Base-by-base conservation (phyloP, 352 stramenopile genomes). In the Porosira glacialis region DNA sequence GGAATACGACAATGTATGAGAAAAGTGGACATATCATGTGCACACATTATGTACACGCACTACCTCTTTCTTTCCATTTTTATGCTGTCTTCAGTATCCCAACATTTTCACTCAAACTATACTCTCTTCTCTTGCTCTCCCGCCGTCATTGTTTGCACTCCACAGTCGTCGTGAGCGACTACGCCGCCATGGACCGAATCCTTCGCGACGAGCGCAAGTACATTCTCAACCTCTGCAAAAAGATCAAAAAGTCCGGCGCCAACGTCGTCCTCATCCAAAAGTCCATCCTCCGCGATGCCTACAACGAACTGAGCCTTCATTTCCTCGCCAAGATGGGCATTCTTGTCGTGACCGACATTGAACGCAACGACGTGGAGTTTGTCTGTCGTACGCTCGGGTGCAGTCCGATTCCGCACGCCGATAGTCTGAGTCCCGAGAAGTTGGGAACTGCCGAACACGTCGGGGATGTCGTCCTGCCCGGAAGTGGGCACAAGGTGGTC, bases 191-290 rank as follows among this genome's bases (percentile, higher is more conserved):
- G 97, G 96, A 99, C 86, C 92, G 96, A 38, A 97, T 99, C 64
- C 85, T 99, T 27, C 92, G 96, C 38, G 96, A 99, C 63, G 96
- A 99, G 81, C 89, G 96, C 70, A 98, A 98, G 85, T 98, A 98
- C 87, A 97, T 99, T 57, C 80, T 98, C 22, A 93, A 95, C 66
- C 69, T 98, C 33, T 93, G 88, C 72, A 97, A 98, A 89, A 94
- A 96, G 68, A 97, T 99, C 76, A 99, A 99, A 89, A 98, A 99
- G 84, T 92, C 90, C 17, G 96, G 96, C 11, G 94, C 93, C 70
- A 99, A 98, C 72, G 96, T 99, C 35, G 77, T 99, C 53, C 88
- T 99, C n/a, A 98, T 99, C 67, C 96, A 99, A 91, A 99, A 99
- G 83, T 96, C 88, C 51, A 99, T 99, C 73, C 80, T 99, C 35